Evolutionary conservation across 352 stramenopile species (phyloP), one percentile per base, ranked within the genome.

Genomic region (Pilasporangium apinafurcum): DNA sequence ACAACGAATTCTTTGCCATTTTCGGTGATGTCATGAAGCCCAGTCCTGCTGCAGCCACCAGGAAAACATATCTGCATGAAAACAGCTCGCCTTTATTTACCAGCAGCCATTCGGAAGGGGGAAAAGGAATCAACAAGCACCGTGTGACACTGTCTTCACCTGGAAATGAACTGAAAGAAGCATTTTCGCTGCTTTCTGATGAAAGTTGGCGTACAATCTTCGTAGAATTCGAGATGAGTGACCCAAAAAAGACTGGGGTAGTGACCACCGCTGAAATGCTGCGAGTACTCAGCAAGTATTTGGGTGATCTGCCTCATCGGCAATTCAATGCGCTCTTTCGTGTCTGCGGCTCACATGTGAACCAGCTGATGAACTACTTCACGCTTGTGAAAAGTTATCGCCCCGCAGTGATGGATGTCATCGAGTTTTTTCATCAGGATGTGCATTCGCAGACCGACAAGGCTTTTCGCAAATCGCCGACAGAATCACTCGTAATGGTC

Each of bases 341-440:
- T 4, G 56, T 67, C 1, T 89, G 77, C 37, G 77, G 77, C 0
- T 84, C 70, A 40, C 63, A 86, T 38, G 54, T 62, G 8, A 72
- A 84, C 31, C 61, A 86, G 43, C 56, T 89, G 24, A 81, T 86
- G 66, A 76, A 78, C 60, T 89, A 89, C 44, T 51, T 66, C 6
- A 56, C 76, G 36, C 55, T 89, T 1, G 65, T 89, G 14, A 83
- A 84, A 27, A 82, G 59, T 46, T 89, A 89, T 43, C 63, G 77
- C 5, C 58, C 59, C 5, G 49, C 52, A 8, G 77, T 85, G 28
- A 62, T 78, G 22, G 73, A 86, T 37, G 55, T 68, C 0, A 58
- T 80, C 12, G 58, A 59, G n/a, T 86, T 72, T 42, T 84, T 83
- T 22, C 49, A 69, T 20, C 65, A 69, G 22, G 60, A 82, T 35